Evolutionary conservation across 75 land plant species (phyloP), one percentile per base, ranked within the genome.

Genomic region (Picea sitchensis): DNA sequence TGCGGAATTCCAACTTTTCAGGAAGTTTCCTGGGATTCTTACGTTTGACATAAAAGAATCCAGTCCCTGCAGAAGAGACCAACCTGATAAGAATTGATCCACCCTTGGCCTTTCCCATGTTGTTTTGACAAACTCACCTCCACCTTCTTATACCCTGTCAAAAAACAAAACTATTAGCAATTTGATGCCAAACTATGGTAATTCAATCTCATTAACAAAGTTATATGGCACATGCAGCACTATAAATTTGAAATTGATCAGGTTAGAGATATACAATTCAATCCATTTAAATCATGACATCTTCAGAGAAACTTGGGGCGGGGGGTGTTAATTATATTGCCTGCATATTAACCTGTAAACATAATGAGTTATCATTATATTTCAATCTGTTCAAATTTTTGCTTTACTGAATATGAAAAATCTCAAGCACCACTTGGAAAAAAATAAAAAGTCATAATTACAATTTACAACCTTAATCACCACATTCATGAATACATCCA

Each of bases 11-110:
- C 7, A 95, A 89, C 88, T 95, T 95, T 83, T 88, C 89, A 13
- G 85, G 77, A 20, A 84, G 73, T 75, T 83, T 90, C 59, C 87
- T 82, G 47, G 96, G 89, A 75, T 90, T 94, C 86, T 95, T 95
- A 58, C 86, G 82, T 83, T 86, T 93, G 59, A 91, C 98, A 78
- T 95, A 95, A 87, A 93, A 93, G 87, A 91, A 93, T 17, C 98
- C 98, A 47, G 96, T 95, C 44, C 96, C 98, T 34, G 98, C 96
- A 9, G 93, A 82, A 0, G 98, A 95, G 63, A 95, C 88, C 36
- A 95, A 84, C 72, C 92, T 62, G 63, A 95, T 84, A 78, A 95
- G 83, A 31, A 93, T 87, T 8, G 89, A 81, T 47, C 88, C 93
- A 51, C 87, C 87, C 80, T 93, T 93, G 68, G 88, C 91, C 86